Evolutionary conservation across 768 basidiomycete genomes (phyloP).

Genomic region (Boletus fagicola): DNA sequence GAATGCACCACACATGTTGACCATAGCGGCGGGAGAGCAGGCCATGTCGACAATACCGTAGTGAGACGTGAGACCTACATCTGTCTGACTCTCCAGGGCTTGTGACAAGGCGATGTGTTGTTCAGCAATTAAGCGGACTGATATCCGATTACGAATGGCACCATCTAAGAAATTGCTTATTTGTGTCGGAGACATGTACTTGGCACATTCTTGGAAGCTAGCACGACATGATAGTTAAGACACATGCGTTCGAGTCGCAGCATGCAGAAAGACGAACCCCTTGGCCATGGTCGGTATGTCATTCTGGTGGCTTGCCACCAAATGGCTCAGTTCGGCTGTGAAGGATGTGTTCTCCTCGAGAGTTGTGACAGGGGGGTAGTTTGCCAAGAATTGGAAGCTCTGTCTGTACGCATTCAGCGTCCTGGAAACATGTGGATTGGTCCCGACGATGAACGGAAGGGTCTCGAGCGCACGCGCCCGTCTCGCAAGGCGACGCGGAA

Average conservation of each 20-base stretch:
- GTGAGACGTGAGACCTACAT: constrained; percentile 36
- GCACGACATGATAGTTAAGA: not conserved
- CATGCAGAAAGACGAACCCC: constrained; percentile 49
- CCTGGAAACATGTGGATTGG: constrained; percentile 80
- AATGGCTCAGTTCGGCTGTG: constrained; percentile 59
- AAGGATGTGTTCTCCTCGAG: constrained; percentile 71
- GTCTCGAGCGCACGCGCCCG: constrained; percentile 72
- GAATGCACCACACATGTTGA: constrained; percentile 78
- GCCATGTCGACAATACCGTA: constrained; percentile 73
- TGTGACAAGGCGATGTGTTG: constrained; percentile 86
- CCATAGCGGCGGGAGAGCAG: constrained; percentile 71
- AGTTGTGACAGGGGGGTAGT: constrained; percentile 60
- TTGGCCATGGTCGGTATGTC: constrained; percentile 91
- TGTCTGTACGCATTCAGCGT: constrained; percentile 65
- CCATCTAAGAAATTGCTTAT: constrained; percentile 79
- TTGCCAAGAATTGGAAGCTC: constrained; percentile 69
- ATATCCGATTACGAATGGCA: constrained; percentile 83
- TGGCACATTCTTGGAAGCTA: constrained; percentile 83
- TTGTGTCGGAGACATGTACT: constrained; percentile 79
- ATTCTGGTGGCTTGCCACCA: constrained; percentile 78
- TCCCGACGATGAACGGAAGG: constrained; percentile 85
- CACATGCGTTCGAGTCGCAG: not conserved
- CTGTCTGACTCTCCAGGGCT: constrained; percentile 47
- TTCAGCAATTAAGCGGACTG: constrained; percentile 84
- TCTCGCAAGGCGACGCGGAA: constrained; percentile 72